phyloP scores from a whole-genome alignment of 1,284 basidiomycete genomes.

The Cutaneotrichosporon mucoides region DNA sequence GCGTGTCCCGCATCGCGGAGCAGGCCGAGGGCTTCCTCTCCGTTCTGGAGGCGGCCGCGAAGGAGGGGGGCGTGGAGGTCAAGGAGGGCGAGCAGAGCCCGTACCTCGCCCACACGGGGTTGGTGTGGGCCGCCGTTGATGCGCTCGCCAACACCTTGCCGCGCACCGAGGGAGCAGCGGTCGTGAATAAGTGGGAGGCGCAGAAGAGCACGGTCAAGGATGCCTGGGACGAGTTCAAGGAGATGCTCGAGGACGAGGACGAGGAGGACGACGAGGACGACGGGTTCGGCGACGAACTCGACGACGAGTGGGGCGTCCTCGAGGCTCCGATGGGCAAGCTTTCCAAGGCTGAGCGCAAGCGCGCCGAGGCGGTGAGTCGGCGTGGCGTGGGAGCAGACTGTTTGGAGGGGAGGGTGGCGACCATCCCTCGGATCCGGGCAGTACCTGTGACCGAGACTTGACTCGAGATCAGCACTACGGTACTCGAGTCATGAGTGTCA shows the following conservation, averaged over 20 bases:
- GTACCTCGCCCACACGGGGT: conserved; percentile 40
- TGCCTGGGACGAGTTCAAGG: conserved; percentile 46
- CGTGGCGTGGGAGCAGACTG: not conserved
- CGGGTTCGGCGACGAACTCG: conserved; percentile 7
- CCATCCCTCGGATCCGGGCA: too few relatives aligned
- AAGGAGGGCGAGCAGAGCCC: conserved; percentile 17
- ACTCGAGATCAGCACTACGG: too few relatives aligned
- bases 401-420: too few relatives aligned
- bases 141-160: conserved; percentile 20
- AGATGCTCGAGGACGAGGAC: conserved; percentile 30
- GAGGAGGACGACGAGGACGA: conserved; percentile 20
- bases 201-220: conserved; percentile 37
- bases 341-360: conserved; percentile 24
- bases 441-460: too few relatives aligned
- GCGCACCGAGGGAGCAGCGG: conserved; percentile 26
- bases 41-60: conserved; percentile 18
- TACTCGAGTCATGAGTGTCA: too few relatives aligned
- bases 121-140: conserved; percentile 42
- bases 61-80: conserved; percentile 5
- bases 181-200: conserved; percentile 27
- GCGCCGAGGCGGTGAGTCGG: conserved; percentile 34
- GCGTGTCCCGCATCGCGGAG: conserved; percentile 21
- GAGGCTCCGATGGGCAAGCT: conserved; percentile 29
- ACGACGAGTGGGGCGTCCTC: conserved; percentile 37
- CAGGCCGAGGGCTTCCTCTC: conserved; percentile 26